These are phyloP conservation scores for Limonomyces culmigenus DNA, from an alignment of 1,284 basidiomycete species.

Conservation along the genomic window DNA sequence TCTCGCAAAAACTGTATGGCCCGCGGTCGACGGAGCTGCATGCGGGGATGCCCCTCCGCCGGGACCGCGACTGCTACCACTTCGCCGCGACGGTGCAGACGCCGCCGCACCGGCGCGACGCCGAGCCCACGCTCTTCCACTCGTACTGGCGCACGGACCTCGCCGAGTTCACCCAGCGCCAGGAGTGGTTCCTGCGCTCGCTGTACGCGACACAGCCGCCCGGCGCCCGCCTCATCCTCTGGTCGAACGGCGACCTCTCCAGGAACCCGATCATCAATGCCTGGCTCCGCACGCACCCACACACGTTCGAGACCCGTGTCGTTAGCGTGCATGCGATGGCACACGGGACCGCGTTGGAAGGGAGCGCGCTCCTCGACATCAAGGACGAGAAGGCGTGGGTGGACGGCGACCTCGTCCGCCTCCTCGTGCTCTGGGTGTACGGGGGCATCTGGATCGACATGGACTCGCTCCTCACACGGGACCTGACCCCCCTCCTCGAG, in stretches of 20 bases:
- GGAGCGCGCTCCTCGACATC: constrained; percentile 33
- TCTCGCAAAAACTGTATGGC: constrained; percentile 41
- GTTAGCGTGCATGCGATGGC: constrained; percentile 58
- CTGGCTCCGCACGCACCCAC: constrained; percentile 47
- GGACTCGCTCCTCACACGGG: constrained; percentile 79
- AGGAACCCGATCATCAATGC: constrained; percentile 39
- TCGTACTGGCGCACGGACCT: constrained; percentile 87
- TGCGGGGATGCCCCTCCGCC: constrained; percentile 55
- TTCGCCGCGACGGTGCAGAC: constrained; percentile 57
- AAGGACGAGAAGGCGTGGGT: constrained; percentile 77
- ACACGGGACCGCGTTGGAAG: constrained; percentile 58
- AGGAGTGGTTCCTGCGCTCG: constrained; percentile 77
- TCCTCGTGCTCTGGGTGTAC: constrained; percentile 77
- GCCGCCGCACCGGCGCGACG: constrained; percentile 9
- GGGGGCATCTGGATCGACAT: constrained; percentile 94
- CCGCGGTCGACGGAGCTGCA: constrained; percentile 54
- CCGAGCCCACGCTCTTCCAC: constrained; percentile 53
- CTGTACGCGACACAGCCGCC: constrained; percentile 83
- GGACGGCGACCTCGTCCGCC: constrained; percentile 78
- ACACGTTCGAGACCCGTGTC: constrained; percentile 48
- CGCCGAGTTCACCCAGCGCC: constrained; percentile 55
- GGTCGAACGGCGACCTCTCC: constrained; percentile 71
- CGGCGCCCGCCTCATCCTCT: constrained; percentile 54
- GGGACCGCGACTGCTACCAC: constrained; percentile 78
- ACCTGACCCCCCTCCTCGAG: constrained; percentile 69